Percentiles rank a stretch among this genome's conserved stretches.
phyloP scores from a whole-genome alignment of 1,284 basidiomycete genomes.

The Hemileia vastatrix region DNA sequence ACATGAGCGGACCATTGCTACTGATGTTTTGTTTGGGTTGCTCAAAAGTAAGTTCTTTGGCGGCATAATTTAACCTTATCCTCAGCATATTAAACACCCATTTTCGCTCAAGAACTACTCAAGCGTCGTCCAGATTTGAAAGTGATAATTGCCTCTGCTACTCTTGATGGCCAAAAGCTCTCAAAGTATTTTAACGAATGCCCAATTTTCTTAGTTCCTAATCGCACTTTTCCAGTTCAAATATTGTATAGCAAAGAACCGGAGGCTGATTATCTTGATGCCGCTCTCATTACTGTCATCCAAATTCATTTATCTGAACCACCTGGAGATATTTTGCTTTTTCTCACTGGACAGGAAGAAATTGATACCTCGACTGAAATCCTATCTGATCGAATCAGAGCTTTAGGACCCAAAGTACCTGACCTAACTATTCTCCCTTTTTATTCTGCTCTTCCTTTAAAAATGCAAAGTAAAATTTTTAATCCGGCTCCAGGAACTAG shows the following conservation, averaged over 20 bases:
- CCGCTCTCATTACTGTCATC: conserved; percentile 95
- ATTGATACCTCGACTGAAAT: conserved; percentile 97
- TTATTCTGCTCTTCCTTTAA: conserved; percentile 92
- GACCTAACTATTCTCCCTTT: conserved; percentile 94
- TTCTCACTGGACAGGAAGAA: conserved; percentile 97
- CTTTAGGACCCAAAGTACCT: conserved; percentile 89
- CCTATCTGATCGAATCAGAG: conserved; percentile 94
- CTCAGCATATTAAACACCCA: not conserved
- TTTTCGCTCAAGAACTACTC: conserved; percentile 55
- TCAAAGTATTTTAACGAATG: conserved; percentile 97
- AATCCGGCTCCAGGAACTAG: conserved; percentile 90
- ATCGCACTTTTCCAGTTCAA: conserved; percentile 96
- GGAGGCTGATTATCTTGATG: conserved; percentile 95
- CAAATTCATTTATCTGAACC: conserved; percentile 98
- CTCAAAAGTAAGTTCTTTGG: conserved; percentile 56
- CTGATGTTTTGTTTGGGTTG: conserved; percentile 95
- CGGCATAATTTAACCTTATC: not conserved
- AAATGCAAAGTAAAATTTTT: conserved; percentile 95
- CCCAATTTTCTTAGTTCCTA: conserved; percentile 99
- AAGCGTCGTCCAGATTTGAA: conserved; percentile 90
- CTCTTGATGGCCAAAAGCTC: conserved; percentile 98
- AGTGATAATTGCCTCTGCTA: conserved; percentile 95
- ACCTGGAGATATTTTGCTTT: conserved; percentile 88
- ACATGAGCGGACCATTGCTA: conserved; percentile 94
- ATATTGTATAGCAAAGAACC: conserved; percentile 96